Base-by-base conservation (phyloP, 306 rosid species). In the Benincasa hispida region DNA sequence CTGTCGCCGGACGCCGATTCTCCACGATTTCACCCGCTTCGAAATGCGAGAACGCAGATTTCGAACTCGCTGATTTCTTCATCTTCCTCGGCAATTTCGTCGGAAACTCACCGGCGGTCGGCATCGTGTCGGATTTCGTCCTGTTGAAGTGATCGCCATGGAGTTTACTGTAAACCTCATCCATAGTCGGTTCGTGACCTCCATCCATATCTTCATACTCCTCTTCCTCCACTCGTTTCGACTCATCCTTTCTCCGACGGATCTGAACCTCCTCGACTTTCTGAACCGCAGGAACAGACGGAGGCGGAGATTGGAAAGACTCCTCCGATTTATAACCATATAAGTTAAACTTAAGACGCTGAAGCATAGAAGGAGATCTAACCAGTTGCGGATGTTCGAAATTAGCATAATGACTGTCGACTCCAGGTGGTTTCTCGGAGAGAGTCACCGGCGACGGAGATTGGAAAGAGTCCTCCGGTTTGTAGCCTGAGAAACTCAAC, bases 311-410 rank as follows among this genome's bases (percentile, higher is more conserved):
- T 32, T 54, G 41, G 51, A 15, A 34, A 59, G 45, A 25, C 32
- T 84, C 91, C 0, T 83, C 66, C 5, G 85, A 79, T 30, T 76
- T 57, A 81, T 80, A 80, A 65, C 34, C 61, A 65, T 82, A 83
- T 79, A 86, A 80, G 63, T 84, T 91, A 72, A 90, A 78, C 79
- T 88, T 91, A 83, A 93, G 86, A 39, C 83, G 80, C 67, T 88
- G 91, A 4, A 93, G 76, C n/a, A 91, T 4, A 0, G 97, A 90
- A 0, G 97, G 92, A 75, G 98, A 93, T 91, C 98, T 88, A 41
- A 59, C 12, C 11, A 91, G 53, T n/a, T 76, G 84, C 5, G 72
- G 75, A 0, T 69, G 72, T 7, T 54, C 22, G 34, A 14, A 62
- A 65, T 19, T 53, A 53, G 77, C 2, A 72, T 27, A 57, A 54